Conservation (phyloP, 192 early-diverging fungal species). For the Mortierella claussenii region DNA sequence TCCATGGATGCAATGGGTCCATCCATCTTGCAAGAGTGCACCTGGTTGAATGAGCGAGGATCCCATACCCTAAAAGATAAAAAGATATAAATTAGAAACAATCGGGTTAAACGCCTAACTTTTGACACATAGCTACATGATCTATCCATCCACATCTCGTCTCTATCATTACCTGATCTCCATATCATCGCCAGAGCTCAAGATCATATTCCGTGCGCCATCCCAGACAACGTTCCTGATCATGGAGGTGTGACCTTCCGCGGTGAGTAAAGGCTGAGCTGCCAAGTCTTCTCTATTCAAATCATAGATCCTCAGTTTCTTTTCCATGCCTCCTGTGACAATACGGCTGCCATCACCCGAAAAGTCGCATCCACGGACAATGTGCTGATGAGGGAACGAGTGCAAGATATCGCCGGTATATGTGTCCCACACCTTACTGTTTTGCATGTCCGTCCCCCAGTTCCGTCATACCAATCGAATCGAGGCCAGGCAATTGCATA, state of each 20-base stretch:
- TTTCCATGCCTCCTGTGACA: constrained; percentile 86
- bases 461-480: too few species aligned
- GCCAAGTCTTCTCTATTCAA: constrained; percentile 60
- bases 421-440: constrained; percentile 88
- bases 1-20: constrained; percentile 77
- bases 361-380: constrained; percentile 89
- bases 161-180: constrained; percentile 54
- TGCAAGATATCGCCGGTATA: constrained; percentile 75
- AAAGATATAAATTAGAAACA: too few species aligned
- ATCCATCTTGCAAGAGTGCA: constrained; percentile 70
- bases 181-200: constrained; percentile 72
- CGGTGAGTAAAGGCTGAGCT: constrained; percentile 51
- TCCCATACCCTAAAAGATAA: constrained; percentile 81
- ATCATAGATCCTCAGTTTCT: constrained; percentile 85
- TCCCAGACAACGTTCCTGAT: constrained; percentile 77
- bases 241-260: constrained; percentile 64
- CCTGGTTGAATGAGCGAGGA: constrained; percentile 71
- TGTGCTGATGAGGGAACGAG: constrained; percentile 81
- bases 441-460: too few species aligned
- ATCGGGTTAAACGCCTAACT: too few species aligned
- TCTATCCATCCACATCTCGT: too few species aligned
- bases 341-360: constrained; percentile 75
- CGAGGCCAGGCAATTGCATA: too few species aligned
- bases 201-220: constrained; percentile 59
- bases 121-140: too few species aligned